These are phyloP conservation scores for Suillus plorans DNA, from an alignment of 768 basidiomycete species.

Conservation along the genomic window DNA sequence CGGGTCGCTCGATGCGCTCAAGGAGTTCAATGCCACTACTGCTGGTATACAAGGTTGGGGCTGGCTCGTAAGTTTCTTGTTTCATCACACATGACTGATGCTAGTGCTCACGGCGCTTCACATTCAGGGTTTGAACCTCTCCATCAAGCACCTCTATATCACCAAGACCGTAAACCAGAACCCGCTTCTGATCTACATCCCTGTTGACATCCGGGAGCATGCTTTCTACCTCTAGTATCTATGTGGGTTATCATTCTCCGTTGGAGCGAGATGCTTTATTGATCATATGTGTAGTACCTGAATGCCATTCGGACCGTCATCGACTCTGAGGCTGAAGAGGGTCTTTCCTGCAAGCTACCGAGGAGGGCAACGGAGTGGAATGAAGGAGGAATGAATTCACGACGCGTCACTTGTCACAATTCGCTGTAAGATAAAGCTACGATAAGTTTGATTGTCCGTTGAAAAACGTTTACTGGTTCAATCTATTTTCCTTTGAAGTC, in stretches of 20 bases:
- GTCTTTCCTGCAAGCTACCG: conserved; percentile 30
- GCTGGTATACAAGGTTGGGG: conserved; percentile 93
- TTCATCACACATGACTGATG: not conserved
- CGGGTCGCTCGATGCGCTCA: conserved; percentile 69
- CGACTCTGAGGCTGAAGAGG: conserved; percentile 73
- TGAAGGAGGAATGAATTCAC: not conserved
- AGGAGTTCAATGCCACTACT: conserved; percentile 83
- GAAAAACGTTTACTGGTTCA: no score
- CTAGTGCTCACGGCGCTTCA: conserved; percentile 4
- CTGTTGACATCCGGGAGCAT: conserved; percentile 95
- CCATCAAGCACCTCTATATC: conserved; percentile 75
- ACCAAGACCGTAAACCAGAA: conserved; percentile 95
- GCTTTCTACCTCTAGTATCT: conserved; percentile 96
- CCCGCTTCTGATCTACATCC: conserved; percentile 71
- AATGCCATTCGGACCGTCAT: conserved; percentile 74
- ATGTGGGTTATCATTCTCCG: conserved; percentile 53
- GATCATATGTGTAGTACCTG: conserved; percentile 52
- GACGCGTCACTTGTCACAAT: no score
- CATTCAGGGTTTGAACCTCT: conserved; percentile 65
- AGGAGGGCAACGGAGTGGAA: not conserved
- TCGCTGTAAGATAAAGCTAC: no score
- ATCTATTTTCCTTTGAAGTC: no score
- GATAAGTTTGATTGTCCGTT: no score
- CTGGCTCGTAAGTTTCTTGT: conserved; percentile 75
- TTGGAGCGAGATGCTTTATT: conserved; percentile 6